Evolutionary conservation across 306 rosid species (phyloP), one percentile per base, ranked within the genome.

Genomic region (Malus orientalis): DNA sequence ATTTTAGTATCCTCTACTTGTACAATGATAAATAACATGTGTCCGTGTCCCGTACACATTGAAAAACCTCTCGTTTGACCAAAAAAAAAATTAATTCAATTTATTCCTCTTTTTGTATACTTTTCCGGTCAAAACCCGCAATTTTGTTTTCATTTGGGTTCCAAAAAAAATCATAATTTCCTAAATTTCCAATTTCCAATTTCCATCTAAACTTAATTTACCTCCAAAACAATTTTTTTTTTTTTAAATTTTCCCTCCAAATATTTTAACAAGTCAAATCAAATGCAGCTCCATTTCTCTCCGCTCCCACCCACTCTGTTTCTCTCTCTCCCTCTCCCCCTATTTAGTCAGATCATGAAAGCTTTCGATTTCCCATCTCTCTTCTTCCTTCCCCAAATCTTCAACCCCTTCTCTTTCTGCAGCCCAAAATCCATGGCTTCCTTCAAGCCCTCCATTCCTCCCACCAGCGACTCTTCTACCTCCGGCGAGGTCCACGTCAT

Each of bases 401-500:
- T 78, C 33, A 15, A 36, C 5, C 44, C 25, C 62, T 33, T 25
- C 9, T 23, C 55, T 14, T 49, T 38, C 74, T 16, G 68, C 42
- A 36, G 45, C 38, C 22, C 40, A 2, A 42, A 45, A 36, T 73
- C 81, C 30, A 89, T 89, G 94, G 89, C 92, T 20, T 82, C 90
- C 69, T 75, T 82, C 55, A 84, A 74, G 71, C 74, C 79, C 45
- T 63, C 87, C 2, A 16, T 75, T 67, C 29, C 89, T 47, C 12
- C 72, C 5, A 7, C n/a, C 74, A 30, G 25, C 67, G 70, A 55
- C 10, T 70, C 29, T 5, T 85, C 76, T 20, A 3, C 83, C 67
- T 69, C 87, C 4, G 97, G 98, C 2, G 96, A 93, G 83, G 85
- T 95, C 18, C 99, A 95, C 70, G 92, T 95, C 18, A 92, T 92